Conservation (phyloP, 257 asterid genomes). For the Ajuga chamaepitys region DNA sequence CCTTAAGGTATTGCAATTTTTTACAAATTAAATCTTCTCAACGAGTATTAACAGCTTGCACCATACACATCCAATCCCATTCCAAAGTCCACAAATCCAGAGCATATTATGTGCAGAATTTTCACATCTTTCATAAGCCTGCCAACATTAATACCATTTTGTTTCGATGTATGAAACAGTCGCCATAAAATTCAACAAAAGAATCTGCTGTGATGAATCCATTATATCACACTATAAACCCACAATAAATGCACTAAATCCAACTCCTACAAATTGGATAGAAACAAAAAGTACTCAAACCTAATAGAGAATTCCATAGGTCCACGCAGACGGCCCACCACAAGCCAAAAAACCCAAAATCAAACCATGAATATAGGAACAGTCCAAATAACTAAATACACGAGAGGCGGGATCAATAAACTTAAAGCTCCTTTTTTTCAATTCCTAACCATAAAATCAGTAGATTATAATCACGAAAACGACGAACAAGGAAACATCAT, state of each 20-base stretch:
- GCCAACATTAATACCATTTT: not conserved
- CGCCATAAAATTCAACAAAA: conserved; percentile 3
- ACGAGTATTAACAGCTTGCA: not conserved
- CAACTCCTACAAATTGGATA: not conserved
- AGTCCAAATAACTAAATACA: not conserved
- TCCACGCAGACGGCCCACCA: not conserved
- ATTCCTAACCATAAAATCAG: not conserved
- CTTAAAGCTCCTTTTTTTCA: not conserved
- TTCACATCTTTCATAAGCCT: not conserved
- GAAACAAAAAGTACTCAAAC: not conserved
- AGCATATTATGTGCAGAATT: not conserved
- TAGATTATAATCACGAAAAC: not conserved
- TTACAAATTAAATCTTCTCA: not conserved
- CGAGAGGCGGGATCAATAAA: not conserved
- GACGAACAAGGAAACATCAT: not conserved
- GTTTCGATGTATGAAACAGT: not conserved
- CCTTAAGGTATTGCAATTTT: not conserved
- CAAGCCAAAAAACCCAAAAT: not conserved
- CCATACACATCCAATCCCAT: not conserved
- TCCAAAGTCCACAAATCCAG: not conserved
- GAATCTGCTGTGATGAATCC: not conserved
- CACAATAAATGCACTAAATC: conserved; percentile 10
- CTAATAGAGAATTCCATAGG: not conserved
- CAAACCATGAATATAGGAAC: not conserved
- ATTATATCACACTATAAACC: not conserved